Base-by-base conservation (phyloP, 2,329 filamentous ascomycete species). In the Thelonectria blattea region DNA sequence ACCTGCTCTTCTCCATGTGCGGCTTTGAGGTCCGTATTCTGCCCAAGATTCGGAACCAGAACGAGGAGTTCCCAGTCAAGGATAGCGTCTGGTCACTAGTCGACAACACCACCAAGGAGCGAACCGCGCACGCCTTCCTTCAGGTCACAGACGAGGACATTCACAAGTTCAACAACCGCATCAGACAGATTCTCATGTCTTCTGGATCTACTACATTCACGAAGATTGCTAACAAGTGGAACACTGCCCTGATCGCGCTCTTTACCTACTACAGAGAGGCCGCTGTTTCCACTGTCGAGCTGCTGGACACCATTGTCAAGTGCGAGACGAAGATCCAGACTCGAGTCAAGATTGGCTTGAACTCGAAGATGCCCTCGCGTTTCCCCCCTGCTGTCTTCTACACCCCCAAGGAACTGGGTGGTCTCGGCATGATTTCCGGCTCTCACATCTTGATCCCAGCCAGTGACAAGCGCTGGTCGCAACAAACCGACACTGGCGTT, bases 141-240 rank as follows among this genome's bases (percentile, higher is more conserved):
- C 94, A 98, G 72, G 95, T 99, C 20, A 98, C 95, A 0, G 94
- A 98, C 72, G 95, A 98, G 73, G 95, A 99, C 72, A 94, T 99
- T 50, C 91, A 94, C 67, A 98, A 98, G 78, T 99, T 99, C 83
- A 99, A 99, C 79, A 99, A 99, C 76, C 89, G 96, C 43, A 99
- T 99, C 72, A 88, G 95, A 61, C 95, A 99, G 73, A 99, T 99
- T 74, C 84, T 99, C 58, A 99, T 99, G 95, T 98, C 94, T 11
- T 98, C 95, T 60, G 96, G 95, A n/a, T 97, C 92, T 5, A 99
- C 95, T 0, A 99, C 95, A 0, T 99, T 99, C 79, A 99, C 95
- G 47, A 99, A 99, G 85, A 99, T 99, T 72, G 95, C 96, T 48
- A 99, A 99, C 80, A 99, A 99, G 80, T 99, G 96, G 95, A 99